Base-by-base conservation (phyloP, 805 yeast genomes). In the Wickerhamomyces silvicola region DNA sequence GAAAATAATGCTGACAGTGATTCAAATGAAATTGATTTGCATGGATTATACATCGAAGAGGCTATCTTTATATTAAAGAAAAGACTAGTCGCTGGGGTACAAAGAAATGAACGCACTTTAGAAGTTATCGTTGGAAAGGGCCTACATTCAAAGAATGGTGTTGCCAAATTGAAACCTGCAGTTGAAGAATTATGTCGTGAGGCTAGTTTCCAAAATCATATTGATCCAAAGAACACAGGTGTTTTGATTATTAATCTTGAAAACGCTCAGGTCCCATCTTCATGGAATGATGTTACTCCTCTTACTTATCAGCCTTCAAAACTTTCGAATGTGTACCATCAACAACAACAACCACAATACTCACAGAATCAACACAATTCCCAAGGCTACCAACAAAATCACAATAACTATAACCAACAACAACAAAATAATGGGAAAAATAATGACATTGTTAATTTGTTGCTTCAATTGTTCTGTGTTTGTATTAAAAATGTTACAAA, bases 101-200 rank as follows among this genome's bases (percentile, higher is more conserved):
- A 51, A 23, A 62, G 74, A 16, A 63, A 72, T 33, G 92, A 84
- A 50, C 56, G 70, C 3, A 73, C 70, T 30, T 60, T 90, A 27
- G 73, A 76, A 41, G 92, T 86, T 14, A 88, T 90, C 54, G 97
- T 87, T 8, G 97, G 97, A 8, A 90, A 90, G 57, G 97, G 97
- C 7, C 52, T 76, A 25, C 97, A 88, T 54, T 84, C 95, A 1
- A 66, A 70, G 32, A 66, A 76, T 43, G 94, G 94, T 10, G 72
- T 85, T 32, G 88, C 95, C 25, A 88, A 87, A 56, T 59, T 90
- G 45, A 83, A 81, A 56, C 97, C 97, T 2, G 96, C 96, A 0
- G 75, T 87, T 13, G 92, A 85, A 50, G 70, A 74, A 30, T 59
- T 85, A 50, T 86, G 96, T 57, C 51, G 60, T 21, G 81, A 84